A percentile compares a stretch with the other conserved stretches of the same genome.
Evolutionary conservation across 2,329 filamentous ascomycete genomes (phyloP).

Genomic region (Aspergillus intermedius): DNA sequence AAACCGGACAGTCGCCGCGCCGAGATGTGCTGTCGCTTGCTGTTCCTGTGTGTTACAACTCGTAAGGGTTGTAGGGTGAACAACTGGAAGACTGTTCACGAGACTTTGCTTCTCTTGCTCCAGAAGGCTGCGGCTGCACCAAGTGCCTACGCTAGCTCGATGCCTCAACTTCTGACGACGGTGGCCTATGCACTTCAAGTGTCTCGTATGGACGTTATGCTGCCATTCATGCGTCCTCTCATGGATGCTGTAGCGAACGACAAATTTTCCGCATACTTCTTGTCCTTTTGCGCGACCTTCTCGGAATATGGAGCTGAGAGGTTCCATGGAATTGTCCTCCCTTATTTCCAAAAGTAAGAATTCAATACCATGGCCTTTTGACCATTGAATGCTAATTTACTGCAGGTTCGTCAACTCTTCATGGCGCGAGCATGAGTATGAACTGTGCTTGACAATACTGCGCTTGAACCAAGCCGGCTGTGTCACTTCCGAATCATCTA

Average conservation of each 20-base stretch:
- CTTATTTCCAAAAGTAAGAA: slow-evolving; percentile 68
- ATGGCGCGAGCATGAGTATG: slow-evolving; percentile 63
- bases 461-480: slow-evolving; percentile 46
- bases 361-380: neutral
- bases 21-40: slow-evolving; percentile 31
- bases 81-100: slow-evolving; percentile 63
- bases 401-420: slow-evolving; percentile 65
- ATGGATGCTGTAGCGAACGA: slow-evolving; percentile 60
- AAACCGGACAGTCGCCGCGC: slow-evolving; percentile 37
- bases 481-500: slow-evolving; percentile 46
- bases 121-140: slow-evolving; percentile 25
- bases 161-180: slow-evolving; percentile 38
- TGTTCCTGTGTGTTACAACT: slow-evolving; percentile 65
- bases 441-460: slow-evolving; percentile 62
- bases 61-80: slow-evolving; percentile 68
- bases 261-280: slow-evolving; percentile 64
- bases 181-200: slow-evolving; percentile 64
- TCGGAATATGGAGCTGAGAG: slow-evolving; percentile 65
- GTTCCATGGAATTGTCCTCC: slow-evolving; percentile 72
- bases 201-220: slow-evolving; percentile 71
- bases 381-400: slow-evolving; percentile 14
- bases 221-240: slow-evolving; percentile 62
- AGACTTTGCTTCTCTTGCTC: slow-evolving; percentile 50
- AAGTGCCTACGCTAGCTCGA: slow-evolving; percentile 19
- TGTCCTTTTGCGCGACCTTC: slow-evolving; percentile 78